A percentile compares a stretch with the other conserved stretches of the same genome.
Conservation (phyloP, 1,284 basidiomycete species). For the Anthracocystis setariae region DNA sequence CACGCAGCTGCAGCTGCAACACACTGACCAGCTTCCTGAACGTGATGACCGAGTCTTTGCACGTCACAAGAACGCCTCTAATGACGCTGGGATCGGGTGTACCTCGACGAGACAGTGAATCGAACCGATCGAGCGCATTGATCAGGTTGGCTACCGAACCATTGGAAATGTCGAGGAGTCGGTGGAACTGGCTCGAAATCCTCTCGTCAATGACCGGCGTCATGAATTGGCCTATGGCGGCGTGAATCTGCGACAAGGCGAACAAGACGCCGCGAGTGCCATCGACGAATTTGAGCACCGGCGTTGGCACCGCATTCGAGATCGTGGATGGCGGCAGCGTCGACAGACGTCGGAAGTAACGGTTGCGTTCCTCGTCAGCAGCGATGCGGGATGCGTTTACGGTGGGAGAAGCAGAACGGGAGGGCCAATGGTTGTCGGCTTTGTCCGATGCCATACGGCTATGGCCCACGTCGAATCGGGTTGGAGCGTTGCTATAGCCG, state of each 20-base stretch:
- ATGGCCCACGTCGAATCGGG: constrained; percentile 34
- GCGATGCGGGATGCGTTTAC: constrained; percentile 74
- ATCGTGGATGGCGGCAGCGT: constrained; percentile 78
- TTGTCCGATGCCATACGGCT: constrained; percentile 36
- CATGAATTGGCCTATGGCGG: constrained; percentile 88
- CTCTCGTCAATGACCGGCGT: constrained; percentile 86
- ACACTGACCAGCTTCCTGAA: constrained; percentile 89
- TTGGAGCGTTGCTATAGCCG: constrained; percentile 40
- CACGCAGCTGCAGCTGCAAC: constrained; percentile 80
- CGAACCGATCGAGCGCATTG: constrained; percentile 89
- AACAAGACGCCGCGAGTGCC: constrained; percentile 91
- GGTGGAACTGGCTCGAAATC: constrained; percentile 69
- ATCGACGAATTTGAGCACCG: constrained; percentile 82
- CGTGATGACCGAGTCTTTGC: constrained; percentile 83
- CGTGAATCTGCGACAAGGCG: constrained; percentile 89
- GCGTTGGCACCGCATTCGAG: constrained; percentile 77
- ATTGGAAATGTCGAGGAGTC: constrained; percentile 73
- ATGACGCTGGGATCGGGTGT: constrained; percentile 78
- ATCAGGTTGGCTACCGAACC: constrained; percentile 85
- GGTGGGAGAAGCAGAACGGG: constrained; percentile 38
- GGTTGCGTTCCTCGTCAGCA: constrained; percentile 75
- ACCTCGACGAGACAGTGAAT: constrained; percentile 79
- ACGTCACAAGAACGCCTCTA: constrained; percentile 81
- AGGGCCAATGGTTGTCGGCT: constrained; percentile 28
- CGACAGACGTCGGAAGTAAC: constrained; percentile 85